Conservation (phyloP, 2,329 filamentous ascomycete genomes). For the Aspergillus chevalieri region DNA sequence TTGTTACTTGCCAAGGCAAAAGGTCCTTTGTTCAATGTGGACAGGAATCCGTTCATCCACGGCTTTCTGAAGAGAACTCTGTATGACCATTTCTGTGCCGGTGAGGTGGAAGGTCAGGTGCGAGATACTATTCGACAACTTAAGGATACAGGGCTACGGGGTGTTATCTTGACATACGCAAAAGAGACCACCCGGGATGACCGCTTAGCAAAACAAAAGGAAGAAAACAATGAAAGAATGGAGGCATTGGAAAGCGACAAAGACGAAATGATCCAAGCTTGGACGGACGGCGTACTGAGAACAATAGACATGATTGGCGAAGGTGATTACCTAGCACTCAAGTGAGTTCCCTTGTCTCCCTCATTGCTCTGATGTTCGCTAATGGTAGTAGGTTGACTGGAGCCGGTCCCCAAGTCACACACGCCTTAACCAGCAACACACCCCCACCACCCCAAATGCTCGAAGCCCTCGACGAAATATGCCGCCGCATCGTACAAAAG, state of each 20-base stretch:
- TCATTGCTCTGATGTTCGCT: background rate
- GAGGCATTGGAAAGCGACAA: background rate
- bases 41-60: conserved; percentile 66
- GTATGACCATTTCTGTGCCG: conserved; percentile 86
- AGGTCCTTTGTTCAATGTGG: conserved; percentile 57
- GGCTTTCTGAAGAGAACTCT: conserved; percentile 59
- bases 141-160: conserved; percentile 70
- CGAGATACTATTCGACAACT: conserved; percentile 57
- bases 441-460: conserved; percentile 60
- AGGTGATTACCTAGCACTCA: conserved; percentile 61
- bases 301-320: conserved; percentile 50
- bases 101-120: conserved; percentile 66
- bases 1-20: conserved; percentile 56
- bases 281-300: conserved; percentile 68
- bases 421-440: conserved; percentile 57
- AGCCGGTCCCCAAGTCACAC: conserved; percentile 65
- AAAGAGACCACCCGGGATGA: conserved; percentile 64
- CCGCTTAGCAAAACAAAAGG: conserved; percentile 1
- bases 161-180: conserved; percentile 79
- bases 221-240: conserved; percentile 1
- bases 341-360: conserved; percentile 29
- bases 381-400: conserved; percentile 59
- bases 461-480: conserved; percentile 67
- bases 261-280: conserved; percentile 44
- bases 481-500: conserved; percentile 48